phyloP scores from a whole-genome alignment of 257 asterid species.

The Prunella vulgaris region DNA sequence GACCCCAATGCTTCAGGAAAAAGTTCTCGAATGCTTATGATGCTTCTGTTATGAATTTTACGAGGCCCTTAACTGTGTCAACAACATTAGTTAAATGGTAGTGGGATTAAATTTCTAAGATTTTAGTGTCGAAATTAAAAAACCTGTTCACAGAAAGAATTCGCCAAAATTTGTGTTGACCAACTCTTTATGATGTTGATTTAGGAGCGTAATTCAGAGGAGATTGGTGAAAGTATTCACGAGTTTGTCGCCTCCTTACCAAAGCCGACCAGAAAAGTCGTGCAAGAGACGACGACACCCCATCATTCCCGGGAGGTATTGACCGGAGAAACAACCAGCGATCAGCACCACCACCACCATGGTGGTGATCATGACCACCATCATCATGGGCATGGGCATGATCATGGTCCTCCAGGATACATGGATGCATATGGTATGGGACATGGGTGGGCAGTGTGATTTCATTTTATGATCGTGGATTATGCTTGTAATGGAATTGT shows the following conservation, averaged over 20 bases:
- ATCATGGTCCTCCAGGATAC: conserved; percentile 52
- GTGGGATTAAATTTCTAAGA: not conserved
- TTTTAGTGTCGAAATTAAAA: not conserved
- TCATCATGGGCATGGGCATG: conserved; percentile 32
- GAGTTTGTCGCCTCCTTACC: conserved; percentile 68
- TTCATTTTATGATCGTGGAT: not conserved
- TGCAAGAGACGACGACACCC: conserved; percentile 45
- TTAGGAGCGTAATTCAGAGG: conserved; percentile 62
- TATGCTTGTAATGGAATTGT: not conserved
- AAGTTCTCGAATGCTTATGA: not conserved
- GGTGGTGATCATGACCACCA: too few relatives aligned
- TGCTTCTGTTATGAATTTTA: too few relatives aligned
- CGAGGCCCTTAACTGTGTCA: too few relatives aligned
- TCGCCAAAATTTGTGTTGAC: not conserved
- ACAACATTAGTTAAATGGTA: too few relatives aligned
- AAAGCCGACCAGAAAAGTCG: conserved; percentile 33
- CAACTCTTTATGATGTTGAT: not conserved
- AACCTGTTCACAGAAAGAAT: not conserved
- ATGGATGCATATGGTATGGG: conserved; percentile 64
- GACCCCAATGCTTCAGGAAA: not conserved
- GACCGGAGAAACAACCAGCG: conserved; percentile 32
- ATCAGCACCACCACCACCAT: conserved; percentile 27
- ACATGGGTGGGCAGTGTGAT: conserved; percentile 48
- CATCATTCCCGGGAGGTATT: conserved; percentile 39
- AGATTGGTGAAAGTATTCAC: conserved; percentile 60